Base-by-base conservation (phyloP, 495 filamentous ascomycete genomes). In the Hypoxylon cercidicola region DNA sequence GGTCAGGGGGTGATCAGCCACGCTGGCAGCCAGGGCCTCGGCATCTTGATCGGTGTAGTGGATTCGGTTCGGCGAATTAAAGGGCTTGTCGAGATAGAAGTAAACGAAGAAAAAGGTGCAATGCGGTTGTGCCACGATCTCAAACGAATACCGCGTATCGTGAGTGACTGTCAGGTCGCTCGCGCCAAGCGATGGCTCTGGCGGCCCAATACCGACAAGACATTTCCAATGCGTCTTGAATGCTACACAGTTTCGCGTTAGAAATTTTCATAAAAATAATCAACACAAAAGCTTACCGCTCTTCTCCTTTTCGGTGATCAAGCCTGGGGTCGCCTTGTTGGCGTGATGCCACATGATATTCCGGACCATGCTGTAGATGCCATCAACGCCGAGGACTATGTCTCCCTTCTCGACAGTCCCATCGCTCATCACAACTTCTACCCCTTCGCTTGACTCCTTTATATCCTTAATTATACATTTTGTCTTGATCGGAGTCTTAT, bases 381-480 rank as follows among this genome's bases (percentile, higher is more conserved):
- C 74, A 53, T 76, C 74, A 20, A 44, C 54, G 9, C 74, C 74
- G n/a, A 76, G 13, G 0, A 75, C 30, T 0, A 76, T 44, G 49
- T 75, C 71, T 0, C 73, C 74, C 0, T 45, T 47, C 6, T 74
- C 55, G 15, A 37, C 20, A 8, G 32, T 53, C 0, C 72, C 72
- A 49, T 68, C 57, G 15, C 11, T 37, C 18, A 64, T 50, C 5
- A 15, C 35, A 5, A 77, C 72, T 2, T 57, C 21, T 1, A 78
- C 73, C 0, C 73, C 70, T 18, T 61, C 54, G 0, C 53, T 41
- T 8, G 35, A 0, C 8, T 62, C 32, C 1, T 64, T 45, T 19
- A 79, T 67, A 12, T 70, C 64, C 8, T 40, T 46, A 10, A 71
- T 68, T 0, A 6, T n/a, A 21, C 28, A 55, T 0, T 57, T 58